Evolutionary conservation across 495 filamentous ascomycete genomes (phyloP).

Genomic region (Hypoxylon perforatum): DNA sequence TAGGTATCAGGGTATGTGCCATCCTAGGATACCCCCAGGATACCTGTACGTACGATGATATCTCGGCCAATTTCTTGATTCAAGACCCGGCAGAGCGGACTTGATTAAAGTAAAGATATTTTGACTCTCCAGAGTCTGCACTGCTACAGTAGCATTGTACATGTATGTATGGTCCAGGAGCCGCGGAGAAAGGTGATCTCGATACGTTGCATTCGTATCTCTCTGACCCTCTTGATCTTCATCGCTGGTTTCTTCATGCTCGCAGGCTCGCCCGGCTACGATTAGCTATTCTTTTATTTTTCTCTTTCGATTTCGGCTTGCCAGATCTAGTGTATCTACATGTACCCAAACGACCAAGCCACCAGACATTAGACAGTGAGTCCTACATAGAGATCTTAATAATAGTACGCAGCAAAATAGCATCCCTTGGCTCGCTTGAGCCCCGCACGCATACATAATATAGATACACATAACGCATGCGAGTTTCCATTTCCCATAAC

Average conservation of each 20-base stretch:
- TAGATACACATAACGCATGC: neutral
- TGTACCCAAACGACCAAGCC: too few relatives aligned
- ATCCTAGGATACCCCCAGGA: too few relatives aligned
- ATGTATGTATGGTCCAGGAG: conserved; percentile 22
- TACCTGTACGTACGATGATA: neutral
- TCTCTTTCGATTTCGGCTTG: conserved; percentile 1
- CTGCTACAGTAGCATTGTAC: neutral
- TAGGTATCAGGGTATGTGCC: too few relatives aligned
- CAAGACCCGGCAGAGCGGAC: conserved; percentile 12
- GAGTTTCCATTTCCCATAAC: conserved; percentile 24
- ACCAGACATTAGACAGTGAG: neutral
- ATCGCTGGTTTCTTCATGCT: neutral
- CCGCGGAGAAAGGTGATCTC: conserved; percentile 17
- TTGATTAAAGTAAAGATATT: conserved; percentile 6
- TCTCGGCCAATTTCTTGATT: neutral
- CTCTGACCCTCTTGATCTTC: conserved; percentile 6
- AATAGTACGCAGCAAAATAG: conserved; percentile 26
- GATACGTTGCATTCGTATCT: conserved; percentile 21
- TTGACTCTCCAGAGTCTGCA: neutral
- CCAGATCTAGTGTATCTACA: conserved; percentile 23
- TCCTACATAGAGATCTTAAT: conserved; percentile 40
- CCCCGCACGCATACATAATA: conserved; percentile 35
- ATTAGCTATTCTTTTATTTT: too few relatives aligned
- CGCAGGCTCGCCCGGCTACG: too few relatives aligned
- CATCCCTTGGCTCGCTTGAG: conserved; percentile 34